These are phyloP conservation scores for Magnolia officinalis DNA, from an alignment of 164 flowering plant genomes.

Conservation along the genomic window DNA sequence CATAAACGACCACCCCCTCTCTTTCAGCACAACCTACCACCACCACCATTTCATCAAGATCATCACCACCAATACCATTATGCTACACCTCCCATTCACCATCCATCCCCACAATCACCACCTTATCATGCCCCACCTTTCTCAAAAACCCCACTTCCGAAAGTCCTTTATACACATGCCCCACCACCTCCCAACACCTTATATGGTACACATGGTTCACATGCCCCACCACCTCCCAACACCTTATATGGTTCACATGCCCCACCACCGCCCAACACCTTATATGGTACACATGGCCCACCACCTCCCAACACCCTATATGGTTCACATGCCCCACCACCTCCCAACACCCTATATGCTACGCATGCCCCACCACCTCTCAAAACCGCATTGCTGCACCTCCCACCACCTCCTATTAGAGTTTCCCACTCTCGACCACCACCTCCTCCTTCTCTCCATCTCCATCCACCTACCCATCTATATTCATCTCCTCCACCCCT, in stretches of 20 bases:
- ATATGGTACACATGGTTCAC: background rate
- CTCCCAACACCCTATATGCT: no score
- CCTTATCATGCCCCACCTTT: background rate
- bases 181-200: background rate
- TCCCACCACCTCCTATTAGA: no score
- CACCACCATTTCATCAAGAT: background rate
- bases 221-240: background rate
- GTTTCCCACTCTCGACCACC: no score
- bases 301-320: background rate
- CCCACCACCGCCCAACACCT: background rate
- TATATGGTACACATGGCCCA: background rate
- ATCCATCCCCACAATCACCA: background rate
- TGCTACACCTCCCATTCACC: background rate
- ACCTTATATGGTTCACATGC: background rate
- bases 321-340: no score
- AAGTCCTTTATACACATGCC: background rate
- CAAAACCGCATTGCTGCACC: no score
- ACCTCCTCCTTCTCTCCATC: no score
- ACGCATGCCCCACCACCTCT: no score
- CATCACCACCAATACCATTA: background rate
- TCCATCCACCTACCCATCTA: background rate
- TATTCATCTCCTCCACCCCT: background rate
- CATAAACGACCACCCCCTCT: background rate
- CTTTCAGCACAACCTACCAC: background rate
- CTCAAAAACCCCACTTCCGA: background rate